Conservation (phyloP, 176 grass and related monocot species). For the Zea luxurians region DNA sequence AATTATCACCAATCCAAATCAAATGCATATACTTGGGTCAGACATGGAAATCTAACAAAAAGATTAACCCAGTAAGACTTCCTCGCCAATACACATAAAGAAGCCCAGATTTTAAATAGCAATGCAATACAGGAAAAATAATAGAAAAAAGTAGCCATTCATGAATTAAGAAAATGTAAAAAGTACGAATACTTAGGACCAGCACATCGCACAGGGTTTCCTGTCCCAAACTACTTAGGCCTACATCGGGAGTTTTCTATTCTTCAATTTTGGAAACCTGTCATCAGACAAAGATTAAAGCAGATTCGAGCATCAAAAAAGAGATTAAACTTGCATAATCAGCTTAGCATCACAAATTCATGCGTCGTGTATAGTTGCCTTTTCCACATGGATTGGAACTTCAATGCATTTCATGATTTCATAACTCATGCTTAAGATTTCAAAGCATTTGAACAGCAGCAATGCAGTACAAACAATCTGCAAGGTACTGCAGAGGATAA, state of each 20-base stretch:
- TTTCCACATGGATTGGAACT: not conserved
- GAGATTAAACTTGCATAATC: conserved; percentile 16
- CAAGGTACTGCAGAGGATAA: not conserved
- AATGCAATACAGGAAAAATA: not conserved
- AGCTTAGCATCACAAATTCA: conserved; percentile 1
- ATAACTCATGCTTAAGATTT: not conserved
- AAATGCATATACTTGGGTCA: not conserved
- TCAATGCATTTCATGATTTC: not conserved
- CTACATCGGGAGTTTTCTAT: not conserved
- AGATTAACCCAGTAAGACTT: conserved; percentile 1
- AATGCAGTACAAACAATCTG: not conserved
- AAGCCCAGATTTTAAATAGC: not conserved
- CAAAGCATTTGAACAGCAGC: not conserved
- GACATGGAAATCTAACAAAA: not conserved
- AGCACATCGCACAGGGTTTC: not conserved
- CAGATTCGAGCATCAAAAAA: not conserved
- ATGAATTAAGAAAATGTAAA: conserved; percentile 1
- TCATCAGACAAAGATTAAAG: not conserved
- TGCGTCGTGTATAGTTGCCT: not conserved
- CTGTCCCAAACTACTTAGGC: not conserved
- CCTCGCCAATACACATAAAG: not conserved
- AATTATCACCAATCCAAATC: conserved; percentile 22
- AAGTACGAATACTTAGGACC: conserved; percentile 10
- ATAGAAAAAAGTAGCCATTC: not conserved
- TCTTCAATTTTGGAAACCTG: not conserved